Conservation (phyloP, 768 basidiomycete species). For the Suillus subalutaceus region DNA sequence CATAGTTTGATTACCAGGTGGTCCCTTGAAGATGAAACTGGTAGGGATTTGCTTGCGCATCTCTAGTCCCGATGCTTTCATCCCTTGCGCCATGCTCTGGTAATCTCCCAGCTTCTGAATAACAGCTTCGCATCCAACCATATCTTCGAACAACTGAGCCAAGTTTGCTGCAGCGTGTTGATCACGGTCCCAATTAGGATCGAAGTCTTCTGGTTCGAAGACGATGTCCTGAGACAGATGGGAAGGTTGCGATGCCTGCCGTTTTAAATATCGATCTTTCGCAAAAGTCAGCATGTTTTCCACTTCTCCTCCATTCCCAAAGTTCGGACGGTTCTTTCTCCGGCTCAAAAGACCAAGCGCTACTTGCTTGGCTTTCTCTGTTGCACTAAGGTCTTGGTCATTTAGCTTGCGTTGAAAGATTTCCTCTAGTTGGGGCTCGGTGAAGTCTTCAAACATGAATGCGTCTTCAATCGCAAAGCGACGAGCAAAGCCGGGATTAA, state of each 20-base stretch:
- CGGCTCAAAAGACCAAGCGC: constrained; percentile 50
- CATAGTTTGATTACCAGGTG: constrained; percentile 51
- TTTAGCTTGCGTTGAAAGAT: constrained; percentile 61
- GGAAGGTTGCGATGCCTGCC: constrained; percentile 33
- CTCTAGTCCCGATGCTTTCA: constrained; percentile 46
- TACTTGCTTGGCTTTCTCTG: constrained; percentile 55
- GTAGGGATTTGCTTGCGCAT: constrained; percentile 58
- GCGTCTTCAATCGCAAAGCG: constrained; percentile 72
- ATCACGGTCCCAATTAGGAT: constrained; percentile 57
- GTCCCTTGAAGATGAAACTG: constrained; percentile 71
- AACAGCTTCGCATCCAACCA: constrained; percentile 61
- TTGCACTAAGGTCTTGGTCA: constrained; percentile 58
- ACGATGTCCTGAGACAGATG: constrained; percentile 23
- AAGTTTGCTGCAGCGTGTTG: constrained; percentile 53
- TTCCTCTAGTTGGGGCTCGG: constrained; percentile 49
- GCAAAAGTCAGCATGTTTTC: constrained; percentile 59
- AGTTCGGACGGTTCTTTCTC: constrained; percentile 52
- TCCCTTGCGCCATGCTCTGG: constrained; percentile 49
- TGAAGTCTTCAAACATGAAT: constrained; percentile 71
- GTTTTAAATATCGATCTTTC: constrained; percentile 49
- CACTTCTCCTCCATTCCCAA: constrained; percentile 67
- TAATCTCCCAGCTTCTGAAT: constrained; percentile 51
- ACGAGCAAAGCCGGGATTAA: constrained; percentile 67
- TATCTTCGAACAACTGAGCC: constrained; percentile 58
- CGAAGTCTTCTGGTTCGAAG: constrained; percentile 57